These are phyloP conservation scores for Cryptosporidium parvum DNA, from an alignment of 169 alveolate genomes.

Conservation along the genomic window DNA sequence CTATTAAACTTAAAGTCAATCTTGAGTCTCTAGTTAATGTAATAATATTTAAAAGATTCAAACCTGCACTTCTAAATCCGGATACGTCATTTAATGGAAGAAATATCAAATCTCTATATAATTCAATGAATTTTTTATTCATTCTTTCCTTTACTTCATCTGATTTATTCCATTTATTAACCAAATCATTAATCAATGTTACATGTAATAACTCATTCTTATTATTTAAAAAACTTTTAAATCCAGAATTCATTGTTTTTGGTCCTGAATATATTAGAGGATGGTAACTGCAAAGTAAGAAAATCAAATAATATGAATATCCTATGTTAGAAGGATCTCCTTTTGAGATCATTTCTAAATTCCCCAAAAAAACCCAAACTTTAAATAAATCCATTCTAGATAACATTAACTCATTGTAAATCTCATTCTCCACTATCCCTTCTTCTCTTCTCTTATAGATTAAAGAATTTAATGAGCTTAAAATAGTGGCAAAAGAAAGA, in stretches of 20 bases:
- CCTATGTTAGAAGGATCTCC: constrained; percentile 8
- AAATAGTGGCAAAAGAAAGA: constrained; percentile 23
- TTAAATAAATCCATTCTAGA: constrained; percentile 11
- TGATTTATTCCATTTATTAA: background rate
- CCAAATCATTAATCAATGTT: background rate
- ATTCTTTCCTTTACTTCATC: background rate
- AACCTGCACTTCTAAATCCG: constrained; percentile 50
- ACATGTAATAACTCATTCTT: background rate
- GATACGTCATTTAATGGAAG: constrained; percentile 39
- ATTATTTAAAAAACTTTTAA: background rate
- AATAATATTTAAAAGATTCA: background rate
- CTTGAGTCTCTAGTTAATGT: background rate
- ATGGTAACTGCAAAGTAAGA: constrained; percentile 55
- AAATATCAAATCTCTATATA: constrained; percentile 23
- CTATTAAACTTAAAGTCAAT: background rate
- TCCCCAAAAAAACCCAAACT: constrained; percentile 20
- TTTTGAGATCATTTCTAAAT: background rate
- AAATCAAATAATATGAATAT: background rate
- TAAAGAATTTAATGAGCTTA: constrained; percentile 27
- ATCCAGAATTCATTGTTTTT: background rate
- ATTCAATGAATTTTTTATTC: background rate
- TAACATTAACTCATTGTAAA: background rate
- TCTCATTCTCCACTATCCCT: background rate
- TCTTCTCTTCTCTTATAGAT: background rate
- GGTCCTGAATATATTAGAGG: constrained; percentile 23